Evolutionary conservation across 2,329 filamentous ascomycete genomes (phyloP).

Genomic region (Tolypocladium tundrense): DNA sequence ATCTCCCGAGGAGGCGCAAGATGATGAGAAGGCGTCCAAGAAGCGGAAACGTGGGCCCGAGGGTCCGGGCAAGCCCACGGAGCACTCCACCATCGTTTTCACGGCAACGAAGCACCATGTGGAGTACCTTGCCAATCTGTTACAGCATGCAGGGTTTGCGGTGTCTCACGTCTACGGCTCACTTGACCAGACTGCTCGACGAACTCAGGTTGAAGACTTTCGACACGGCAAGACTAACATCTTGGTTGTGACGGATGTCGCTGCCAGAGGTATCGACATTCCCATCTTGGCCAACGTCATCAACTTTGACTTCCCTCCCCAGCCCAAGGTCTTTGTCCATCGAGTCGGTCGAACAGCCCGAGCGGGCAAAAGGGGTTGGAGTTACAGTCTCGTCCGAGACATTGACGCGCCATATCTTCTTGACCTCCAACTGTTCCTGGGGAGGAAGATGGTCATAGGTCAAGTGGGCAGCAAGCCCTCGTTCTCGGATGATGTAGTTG

Average conservation of each 20-base stretch:
- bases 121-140: conserved; percentile 76
- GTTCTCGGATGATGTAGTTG: conserved; percentile 73
- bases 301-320: conserved; percentile 96
- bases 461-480: conserved; percentile 52
- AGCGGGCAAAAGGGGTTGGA: conserved; percentile 88
- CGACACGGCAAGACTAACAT: conserved; percentile 77
- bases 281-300: conserved; percentile 93
- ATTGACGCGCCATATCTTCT: conserved; percentile 85
- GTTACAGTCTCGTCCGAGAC: conserved; percentile 83
- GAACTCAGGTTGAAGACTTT: conserved; percentile 87
- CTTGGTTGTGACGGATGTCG: conserved; percentile 91
- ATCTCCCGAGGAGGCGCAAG: conserved; percentile 42
- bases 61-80: conserved; percentile 57
- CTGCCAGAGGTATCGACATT: conserved; percentile 95
- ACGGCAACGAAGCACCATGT: conserved; percentile 95
- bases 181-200: conserved; percentile 85
- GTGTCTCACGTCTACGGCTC: conserved; percentile 93
- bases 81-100: conserved; percentile 91
- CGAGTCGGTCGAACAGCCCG: conserved; percentile 91
- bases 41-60: conserved; percentile 60
- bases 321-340: conserved; percentile 94
- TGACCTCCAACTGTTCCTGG: conserved; percentile 88
- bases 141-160: conserved; percentile 73
- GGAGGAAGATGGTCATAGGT: conserved; percentile 71
- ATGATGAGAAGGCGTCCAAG: conserved; percentile 41